phyloP scores from a whole-genome alignment of 2,329 filamentous ascomycete species.

The Neurospora crassa region DNA sequence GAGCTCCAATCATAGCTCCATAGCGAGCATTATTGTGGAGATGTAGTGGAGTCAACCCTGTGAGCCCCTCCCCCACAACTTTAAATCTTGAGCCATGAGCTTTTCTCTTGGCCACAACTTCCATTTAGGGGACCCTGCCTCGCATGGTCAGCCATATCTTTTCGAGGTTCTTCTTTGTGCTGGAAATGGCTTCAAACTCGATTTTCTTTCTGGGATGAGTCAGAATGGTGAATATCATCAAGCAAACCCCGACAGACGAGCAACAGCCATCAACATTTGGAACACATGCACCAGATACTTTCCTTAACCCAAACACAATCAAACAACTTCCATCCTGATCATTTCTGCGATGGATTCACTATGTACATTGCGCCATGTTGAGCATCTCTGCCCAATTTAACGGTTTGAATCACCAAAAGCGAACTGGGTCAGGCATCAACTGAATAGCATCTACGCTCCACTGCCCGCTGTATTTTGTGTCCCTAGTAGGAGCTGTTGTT shows the following conservation, averaged over 20 bases:
- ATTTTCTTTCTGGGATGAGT: background rate
- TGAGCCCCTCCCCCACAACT: background rate
- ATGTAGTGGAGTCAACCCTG: background rate
- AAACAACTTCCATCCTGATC: background rate
- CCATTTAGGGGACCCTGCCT: background rate
- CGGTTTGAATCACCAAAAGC: background rate
- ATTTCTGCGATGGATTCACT: background rate
- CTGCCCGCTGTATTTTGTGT: background rate
- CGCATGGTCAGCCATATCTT: background rate
- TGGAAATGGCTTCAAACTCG: background rate
- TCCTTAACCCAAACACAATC: background rate
- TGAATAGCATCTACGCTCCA: background rate
- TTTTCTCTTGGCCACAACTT: background rate
- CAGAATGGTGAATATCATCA: background rate
- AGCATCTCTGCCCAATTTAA: background rate
- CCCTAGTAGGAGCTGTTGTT: background rate
- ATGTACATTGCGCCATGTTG: background rate
- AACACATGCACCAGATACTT: background rate
- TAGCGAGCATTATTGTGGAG: background rate
- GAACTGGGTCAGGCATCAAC: background rate
- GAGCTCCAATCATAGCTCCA: background rate
- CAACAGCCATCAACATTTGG: background rate
- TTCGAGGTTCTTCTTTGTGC: background rate
- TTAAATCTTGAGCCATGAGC: background rate
- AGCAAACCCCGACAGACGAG: background rate